Evolutionary conservation across 164 flowering plant genomes (phyloP).

Genomic region (Platanus orientalis): DNA sequence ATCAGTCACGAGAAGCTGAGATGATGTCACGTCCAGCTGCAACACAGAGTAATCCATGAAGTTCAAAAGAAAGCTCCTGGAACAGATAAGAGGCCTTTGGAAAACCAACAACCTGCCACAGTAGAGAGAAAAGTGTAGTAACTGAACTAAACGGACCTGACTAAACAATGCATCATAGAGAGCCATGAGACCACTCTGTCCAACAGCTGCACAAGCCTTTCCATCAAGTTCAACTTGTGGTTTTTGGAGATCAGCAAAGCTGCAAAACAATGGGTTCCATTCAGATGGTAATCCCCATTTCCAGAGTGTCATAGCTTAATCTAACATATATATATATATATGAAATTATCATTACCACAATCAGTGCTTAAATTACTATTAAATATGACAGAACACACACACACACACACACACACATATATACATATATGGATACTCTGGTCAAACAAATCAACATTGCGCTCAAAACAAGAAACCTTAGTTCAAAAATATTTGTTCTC

Average conservation of each 20-base stretch:
- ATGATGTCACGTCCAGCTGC: conserved; percentile 89
- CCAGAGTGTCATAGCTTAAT: no score
- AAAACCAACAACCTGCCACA: background rate
- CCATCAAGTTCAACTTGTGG: conserved; percentile 97
- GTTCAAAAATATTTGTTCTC: no score
- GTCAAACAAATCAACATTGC: no score
- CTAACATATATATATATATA: no score
- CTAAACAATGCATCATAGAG: conserved; percentile 82
- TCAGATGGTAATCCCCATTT: no score
- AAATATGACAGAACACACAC: no score
- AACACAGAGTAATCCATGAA: conserved; percentile 5
- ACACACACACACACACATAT: no score
- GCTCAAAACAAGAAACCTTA: no score
- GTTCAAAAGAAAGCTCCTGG: background rate
- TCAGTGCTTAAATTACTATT: no score
- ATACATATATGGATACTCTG: no score
- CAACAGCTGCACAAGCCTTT: conserved; percentile 98
- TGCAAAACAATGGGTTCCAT: conserved; percentile 20
- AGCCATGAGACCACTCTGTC: conserved; percentile 95
- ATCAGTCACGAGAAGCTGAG: conserved; percentile 96
- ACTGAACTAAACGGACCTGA: conserved; percentile 45
- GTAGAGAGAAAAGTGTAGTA: background rate
- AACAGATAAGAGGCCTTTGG: no score
- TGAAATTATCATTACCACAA: no score
- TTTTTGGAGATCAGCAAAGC: conserved; percentile 95